Percentiles rank a stretch among this genome's conserved stretches.
phyloP scores from a whole-genome alignment of 208 protist genomes.

The Porcisia hertigi region DNA sequence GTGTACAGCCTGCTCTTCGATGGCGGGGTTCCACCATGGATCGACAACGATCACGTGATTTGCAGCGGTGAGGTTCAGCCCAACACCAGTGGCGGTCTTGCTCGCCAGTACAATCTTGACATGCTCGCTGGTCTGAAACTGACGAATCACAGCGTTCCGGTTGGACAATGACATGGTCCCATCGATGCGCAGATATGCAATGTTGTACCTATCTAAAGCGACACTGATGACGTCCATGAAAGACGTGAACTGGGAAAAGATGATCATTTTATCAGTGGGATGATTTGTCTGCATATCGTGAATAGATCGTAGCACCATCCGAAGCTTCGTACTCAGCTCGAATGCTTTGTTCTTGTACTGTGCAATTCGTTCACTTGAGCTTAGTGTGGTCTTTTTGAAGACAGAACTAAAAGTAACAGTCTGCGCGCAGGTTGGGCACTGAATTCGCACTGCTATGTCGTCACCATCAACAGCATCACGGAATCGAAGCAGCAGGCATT shows the following conservation, averaged over 20 bases:
- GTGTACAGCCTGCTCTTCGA: slow-evolving; percentile 96
- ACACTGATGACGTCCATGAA: slow-evolving; percentile 96
- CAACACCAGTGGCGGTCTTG: slow-evolving; percentile 96
- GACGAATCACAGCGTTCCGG: slow-evolving; percentile 79
- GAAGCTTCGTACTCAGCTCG: slow-evolving; percentile 84
- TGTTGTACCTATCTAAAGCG: slow-evolving; percentile 60
- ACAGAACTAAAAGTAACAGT: slow-evolving; percentile 57
- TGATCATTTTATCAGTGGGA: slow-evolving; percentile 93
- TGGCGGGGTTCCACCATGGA: slow-evolving; percentile 96
- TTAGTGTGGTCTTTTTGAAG: slow-evolving; percentile 59
- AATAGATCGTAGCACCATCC: slow-evolving; percentile 78
- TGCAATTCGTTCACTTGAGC: slow-evolving; percentile 73
- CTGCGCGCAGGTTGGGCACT: slow-evolving; percentile 61
- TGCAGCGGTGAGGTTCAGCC: slow-evolving; percentile 97
- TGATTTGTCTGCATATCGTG: slow-evolving; percentile 65
- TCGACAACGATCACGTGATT: slow-evolving; percentile 95
- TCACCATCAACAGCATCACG: slow-evolving; percentile 80
- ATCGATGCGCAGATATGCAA: slow-evolving; percentile 87
- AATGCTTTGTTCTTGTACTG: slow-evolving; percentile 70
- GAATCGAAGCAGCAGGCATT: slow-evolving; percentile 82
- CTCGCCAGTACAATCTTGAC: slow-evolving; percentile 92
- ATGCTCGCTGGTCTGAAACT: slow-evolving; percentile 60
- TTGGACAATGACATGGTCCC: slow-evolving; percentile 87
- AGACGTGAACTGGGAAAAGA: slow-evolving; percentile 98
- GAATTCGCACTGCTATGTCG: slow-evolving; percentile 52